Percentiles rank a stretch among this genome's conserved stretches.
Conservation (phyloP, 108 stramenopile species). For the Cyclotella baltica region DNA sequence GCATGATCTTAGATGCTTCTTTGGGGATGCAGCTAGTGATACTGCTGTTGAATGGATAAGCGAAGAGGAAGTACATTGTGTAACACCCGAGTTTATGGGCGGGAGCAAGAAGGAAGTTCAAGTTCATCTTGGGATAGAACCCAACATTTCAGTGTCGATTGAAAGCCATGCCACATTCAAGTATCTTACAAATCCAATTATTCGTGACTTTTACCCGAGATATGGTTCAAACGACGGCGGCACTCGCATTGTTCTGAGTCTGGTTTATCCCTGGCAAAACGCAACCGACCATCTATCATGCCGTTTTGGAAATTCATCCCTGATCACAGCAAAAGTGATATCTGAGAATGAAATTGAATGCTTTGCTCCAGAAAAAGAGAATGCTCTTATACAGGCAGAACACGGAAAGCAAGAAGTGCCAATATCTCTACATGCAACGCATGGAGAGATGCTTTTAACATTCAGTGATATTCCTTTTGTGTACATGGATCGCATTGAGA, state of each 20-base stretch:
- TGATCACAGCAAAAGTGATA: slow-evolving; percentile 11
- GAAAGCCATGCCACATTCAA: slow-evolving; percentile 37
- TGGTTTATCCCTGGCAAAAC: slow-evolving; percentile 28
- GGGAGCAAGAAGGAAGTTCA: slow-evolving; percentile 22
- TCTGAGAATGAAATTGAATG: slow-evolving; percentile 17
- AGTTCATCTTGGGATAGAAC: slow-evolving; percentile 26
- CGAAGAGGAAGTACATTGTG: slow-evolving; percentile 27
- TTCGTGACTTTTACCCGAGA: slow-evolving; percentile 28
- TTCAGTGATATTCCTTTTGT: slow-evolving; percentile 31
- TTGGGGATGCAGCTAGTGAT: slow-evolving; percentile 19
- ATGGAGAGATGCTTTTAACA: slow-evolving; percentile 27
- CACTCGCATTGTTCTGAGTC: slow-evolving; percentile 25
- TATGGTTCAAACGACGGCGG: slow-evolving; percentile 41
- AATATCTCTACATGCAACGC: slow-evolving; percentile 26
- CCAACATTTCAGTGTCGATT: slow-evolving; percentile 7
- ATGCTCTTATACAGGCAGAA: background rate
- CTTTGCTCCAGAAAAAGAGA: slow-evolving; percentile 16
- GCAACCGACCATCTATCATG: slow-evolving; percentile 37
- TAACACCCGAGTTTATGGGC: slow-evolving; percentile 25
- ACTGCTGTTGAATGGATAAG: slow-evolving; percentile 30
- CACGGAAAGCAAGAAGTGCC: background rate
- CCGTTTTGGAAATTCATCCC: slow-evolving; percentile 38
- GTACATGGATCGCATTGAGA: slow-evolving; percentile 25
- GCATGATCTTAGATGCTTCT: slow-evolving; percentile 40
- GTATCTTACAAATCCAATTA: slow-evolving; percentile 39